These are phyloP conservation scores for Suillus discolor DNA, from an alignment of 768 basidiomycete genomes.

Conservation along the genomic window DNA sequence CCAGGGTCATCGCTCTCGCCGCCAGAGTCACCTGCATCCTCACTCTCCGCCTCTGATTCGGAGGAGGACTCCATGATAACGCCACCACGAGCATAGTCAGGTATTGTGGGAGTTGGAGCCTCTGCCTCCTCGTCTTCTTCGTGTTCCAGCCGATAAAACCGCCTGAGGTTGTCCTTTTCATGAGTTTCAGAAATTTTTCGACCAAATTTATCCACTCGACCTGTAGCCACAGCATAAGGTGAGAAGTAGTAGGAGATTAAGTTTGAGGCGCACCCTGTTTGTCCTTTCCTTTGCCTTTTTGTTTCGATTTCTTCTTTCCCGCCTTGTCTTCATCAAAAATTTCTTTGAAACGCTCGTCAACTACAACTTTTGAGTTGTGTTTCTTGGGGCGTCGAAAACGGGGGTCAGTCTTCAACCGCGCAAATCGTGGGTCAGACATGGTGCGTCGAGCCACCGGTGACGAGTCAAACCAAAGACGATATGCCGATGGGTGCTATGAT, in stretches of 20 bases:
- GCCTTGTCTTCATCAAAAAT: slow-evolving; percentile 55
- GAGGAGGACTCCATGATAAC: slow-evolving; percentile 90
- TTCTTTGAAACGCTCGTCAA: slow-evolving; percentile 90
- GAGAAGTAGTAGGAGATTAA: slow-evolving; percentile 4
- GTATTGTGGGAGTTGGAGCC: slow-evolving; percentile 22
- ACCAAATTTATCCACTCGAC: slow-evolving; percentile 89
- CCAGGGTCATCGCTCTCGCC: slow-evolving; percentile 50
- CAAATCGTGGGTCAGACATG: slow-evolving; percentile 88
- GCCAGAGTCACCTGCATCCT: slow-evolving; percentile 35
- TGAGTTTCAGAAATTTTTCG: slow-evolving; percentile 67
- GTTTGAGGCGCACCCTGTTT: slow-evolving; percentile 13
- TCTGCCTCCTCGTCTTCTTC: slow-evolving; percentile 38
- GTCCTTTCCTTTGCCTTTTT: slow-evolving; percentile 27
- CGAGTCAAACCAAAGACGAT: not conserved
- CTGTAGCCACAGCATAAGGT: slow-evolving; percentile 28
- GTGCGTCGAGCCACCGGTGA: not conserved
- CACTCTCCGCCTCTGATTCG: not conserved
- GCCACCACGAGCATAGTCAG: slow-evolving; percentile 90
- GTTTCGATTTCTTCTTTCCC: slow-evolving; percentile 41
- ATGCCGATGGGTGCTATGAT: not conserved
- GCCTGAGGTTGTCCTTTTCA: slow-evolving; percentile 73
- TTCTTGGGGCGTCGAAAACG: slow-evolving; percentile 88
- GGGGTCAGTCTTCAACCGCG: slow-evolving; percentile 86
- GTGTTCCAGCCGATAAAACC: slow-evolving; percentile 76
- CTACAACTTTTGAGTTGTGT: slow-evolving; percentile 76